Percentiles rank a stretch among this genome's conserved stretches.
Conservation (phyloP, 495 filamentous ascomycete species). For the Talaromyces stipitatus region DNA sequence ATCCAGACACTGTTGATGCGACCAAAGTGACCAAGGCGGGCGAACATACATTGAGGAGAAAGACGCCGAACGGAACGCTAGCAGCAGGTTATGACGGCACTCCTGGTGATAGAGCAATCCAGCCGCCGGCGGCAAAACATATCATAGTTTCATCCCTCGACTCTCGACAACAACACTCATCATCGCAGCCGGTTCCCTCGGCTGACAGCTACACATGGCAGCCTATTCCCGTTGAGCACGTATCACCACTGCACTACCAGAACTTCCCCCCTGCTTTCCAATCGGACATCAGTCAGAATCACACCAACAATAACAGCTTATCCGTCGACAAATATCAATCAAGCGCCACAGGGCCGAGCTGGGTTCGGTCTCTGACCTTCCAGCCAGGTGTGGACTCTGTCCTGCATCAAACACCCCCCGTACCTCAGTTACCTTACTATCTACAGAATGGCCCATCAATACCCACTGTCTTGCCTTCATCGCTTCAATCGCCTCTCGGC, state of each 20-base stretch:
- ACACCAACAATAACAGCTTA: slow-evolving; percentile 16
- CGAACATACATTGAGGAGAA: slow-evolving; percentile 82
- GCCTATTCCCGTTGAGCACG: slow-evolving; percentile 15
- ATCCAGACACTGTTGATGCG: slow-evolving; percentile 15
- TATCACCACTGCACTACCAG: slow-evolving; percentile 22
- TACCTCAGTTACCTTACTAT: slow-evolving; percentile 29
- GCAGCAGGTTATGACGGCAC: slow-evolving; percentile 92
- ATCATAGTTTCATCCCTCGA: slow-evolving; percentile 67
- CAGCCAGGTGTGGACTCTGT: slow-evolving; percentile 42
- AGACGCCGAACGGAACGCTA: slow-evolving; percentile 90
- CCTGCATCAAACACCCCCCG: slow-evolving; percentile 39
- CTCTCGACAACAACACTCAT: slow-evolving; percentile 22
- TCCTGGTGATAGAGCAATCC: slow-evolving; percentile 62
- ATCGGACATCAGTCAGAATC: slow-evolving; percentile 18
- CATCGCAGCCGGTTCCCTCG: slow-evolving; percentile 20
- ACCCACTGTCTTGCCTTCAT: slow-evolving; percentile 63
- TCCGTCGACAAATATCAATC: slow-evolving; percentile 1
- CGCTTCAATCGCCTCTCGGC: slow-evolving; percentile 60
- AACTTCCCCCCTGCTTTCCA: slow-evolving; percentile 39
- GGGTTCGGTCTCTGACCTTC: slow-evolving; percentile 35
- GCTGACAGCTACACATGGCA: slow-evolving; percentile 23
- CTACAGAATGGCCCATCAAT: slow-evolving; percentile 45
- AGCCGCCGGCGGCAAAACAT: slow-evolving; percentile 78
- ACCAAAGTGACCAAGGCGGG: slow-evolving; percentile 19
- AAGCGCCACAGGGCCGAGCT: slow-evolving; percentile 17